Conservation (phyloP, 139 green algal species). For the Protoeuglena noctilucae region DNA sequence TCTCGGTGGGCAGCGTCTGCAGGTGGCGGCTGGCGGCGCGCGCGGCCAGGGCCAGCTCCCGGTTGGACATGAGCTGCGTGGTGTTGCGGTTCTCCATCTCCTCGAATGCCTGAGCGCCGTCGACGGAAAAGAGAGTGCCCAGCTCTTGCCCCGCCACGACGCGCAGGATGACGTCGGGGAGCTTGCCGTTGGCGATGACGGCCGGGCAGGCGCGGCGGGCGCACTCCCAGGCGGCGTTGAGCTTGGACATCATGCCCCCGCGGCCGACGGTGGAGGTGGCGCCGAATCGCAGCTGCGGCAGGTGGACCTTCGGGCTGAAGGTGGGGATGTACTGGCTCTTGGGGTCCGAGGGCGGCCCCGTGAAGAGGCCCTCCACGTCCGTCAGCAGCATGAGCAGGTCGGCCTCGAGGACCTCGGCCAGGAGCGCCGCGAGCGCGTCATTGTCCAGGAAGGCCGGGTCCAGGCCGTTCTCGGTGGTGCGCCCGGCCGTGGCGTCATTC, state of each 20-base stretch:
- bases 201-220: constrained; percentile 22
- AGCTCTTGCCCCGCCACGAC: constrained; percentile 23
- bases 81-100: no score
- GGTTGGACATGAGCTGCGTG: no score
- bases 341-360: constrained; percentile 19
- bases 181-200: constrained; percentile 35
- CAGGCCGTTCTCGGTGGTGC: constrained; percentile 4
- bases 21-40: constrained; percentile 57
- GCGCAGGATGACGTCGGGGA: constrained; percentile 13
- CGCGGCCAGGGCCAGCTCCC: constrained; percentile 42
- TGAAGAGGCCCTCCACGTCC: constrained; percentile 42
- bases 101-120: background rate
- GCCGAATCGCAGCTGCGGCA: constrained; percentile 25
- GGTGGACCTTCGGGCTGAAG: constrained; percentile 22
- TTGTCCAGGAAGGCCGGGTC: constrained; percentile 38
- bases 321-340: constrained; percentile 30
- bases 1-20: constrained; percentile 45
- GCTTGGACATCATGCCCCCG: constrained; percentile 39
- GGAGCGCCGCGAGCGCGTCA: constrained; percentile 34
- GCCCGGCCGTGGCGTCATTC: constrained; percentile 30
- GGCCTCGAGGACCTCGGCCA: constrained; percentile 34
- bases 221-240: constrained; percentile 32
- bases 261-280: constrained; percentile 24
- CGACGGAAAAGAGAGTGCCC: constrained; percentile 20
- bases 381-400: constrained; percentile 39